Evolutionary conservation across 2,329 filamentous ascomycete genomes (phyloP), one percentile per base, ranked within the genome.

Genomic region (Ophiocordyceps polyrhachis-furcata): DNA sequence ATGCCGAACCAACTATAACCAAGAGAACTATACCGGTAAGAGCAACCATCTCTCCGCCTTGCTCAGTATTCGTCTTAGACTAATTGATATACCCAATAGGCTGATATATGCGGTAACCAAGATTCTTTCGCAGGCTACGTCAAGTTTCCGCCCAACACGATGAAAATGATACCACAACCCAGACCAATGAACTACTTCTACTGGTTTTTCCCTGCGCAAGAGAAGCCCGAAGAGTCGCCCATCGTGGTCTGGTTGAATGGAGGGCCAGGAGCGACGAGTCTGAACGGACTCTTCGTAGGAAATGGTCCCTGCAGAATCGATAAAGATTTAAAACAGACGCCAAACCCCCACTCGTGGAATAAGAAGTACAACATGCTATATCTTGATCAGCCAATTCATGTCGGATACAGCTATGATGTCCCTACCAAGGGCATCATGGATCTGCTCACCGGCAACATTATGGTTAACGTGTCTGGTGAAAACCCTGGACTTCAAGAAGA

Each of bases 201-300:
- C 53, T 71, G 67, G 67, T 70, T 69, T 53, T 67, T 72, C 28
- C 66, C 64, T 38, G 63, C 66, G 2, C 64, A 67, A 8, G 56
- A 68, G 42, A 52, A 60, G 11, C 56, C 62, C 2, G 53, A 57
- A 8, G 59, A 58, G 29, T 62, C 62, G 2, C 63, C 58, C 25
- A 55, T 79, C 43, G 72, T 69, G 13, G 72, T 82, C 52, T 83
- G 75, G 74, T 66, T 81, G 49, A 79, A 78, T 56, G 77, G 77
- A 44, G 76, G 77, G 2, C 76, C 76, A 1, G 77, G 76, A 11
- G 65, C 65, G 41, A 76, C 71, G 50, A 78, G 73, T 40, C 69
- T 81, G 66, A 64, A 74, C 42, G 76, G 76, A n/a, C 60, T 83
- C 44, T 79, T 82, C 52, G 62, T 65, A 20, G 77, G 79, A 54